Evolutionary conservation across 345 rosid species (phyloP).

Genomic region (Hirschfeldia incana): DNA sequence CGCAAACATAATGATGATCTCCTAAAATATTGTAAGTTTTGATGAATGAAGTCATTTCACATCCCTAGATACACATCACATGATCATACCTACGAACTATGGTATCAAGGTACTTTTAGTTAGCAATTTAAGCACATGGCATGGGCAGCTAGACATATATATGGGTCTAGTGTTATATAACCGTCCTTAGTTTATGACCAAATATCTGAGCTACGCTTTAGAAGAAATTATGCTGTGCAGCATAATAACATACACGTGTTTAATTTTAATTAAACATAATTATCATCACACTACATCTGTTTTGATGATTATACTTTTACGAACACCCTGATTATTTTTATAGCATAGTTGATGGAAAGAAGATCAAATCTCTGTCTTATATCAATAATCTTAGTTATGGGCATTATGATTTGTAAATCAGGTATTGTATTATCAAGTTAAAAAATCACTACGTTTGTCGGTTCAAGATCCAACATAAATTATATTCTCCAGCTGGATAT

Average conservation of each 20-base stretch:
- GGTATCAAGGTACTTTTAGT: neutral
- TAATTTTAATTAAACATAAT: slow-evolving; percentile 1
- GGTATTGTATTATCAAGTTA: neutral
- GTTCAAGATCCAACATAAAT: slow-evolving; percentile 23
- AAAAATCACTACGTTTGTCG: slow-evolving; percentile 9
- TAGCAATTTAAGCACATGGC: neutral
- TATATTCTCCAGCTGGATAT: slow-evolving; percentile 15
- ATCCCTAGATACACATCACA: neutral
- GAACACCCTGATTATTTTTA: slow-evolving; percentile 8
- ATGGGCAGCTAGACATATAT: slow-evolving; percentile 2
- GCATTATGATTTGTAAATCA: slow-evolving; percentile 14
- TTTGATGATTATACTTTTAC: slow-evolving; percentile 23
- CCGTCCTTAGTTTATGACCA: neutral
- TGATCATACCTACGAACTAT: neutral
- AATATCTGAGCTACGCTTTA: slow-evolving; percentile 13
- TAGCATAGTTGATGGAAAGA: slow-evolving; percentile 10
- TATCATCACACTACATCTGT: slow-evolving; percentile 10
- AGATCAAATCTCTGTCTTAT: slow-evolving; percentile 10
- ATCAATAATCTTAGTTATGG: slow-evolving; percentile 3
- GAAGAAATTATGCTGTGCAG: slow-evolving; percentile 3
- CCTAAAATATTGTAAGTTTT: neutral
- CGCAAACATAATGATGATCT: neutral
- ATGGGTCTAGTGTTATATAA: neutral
- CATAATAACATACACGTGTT: slow-evolving; percentile 25
- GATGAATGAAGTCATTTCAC: neutral